Conservation (phyloP, 108 stramenopile species). For the Cyclostephanos invisitatus region DNA sequence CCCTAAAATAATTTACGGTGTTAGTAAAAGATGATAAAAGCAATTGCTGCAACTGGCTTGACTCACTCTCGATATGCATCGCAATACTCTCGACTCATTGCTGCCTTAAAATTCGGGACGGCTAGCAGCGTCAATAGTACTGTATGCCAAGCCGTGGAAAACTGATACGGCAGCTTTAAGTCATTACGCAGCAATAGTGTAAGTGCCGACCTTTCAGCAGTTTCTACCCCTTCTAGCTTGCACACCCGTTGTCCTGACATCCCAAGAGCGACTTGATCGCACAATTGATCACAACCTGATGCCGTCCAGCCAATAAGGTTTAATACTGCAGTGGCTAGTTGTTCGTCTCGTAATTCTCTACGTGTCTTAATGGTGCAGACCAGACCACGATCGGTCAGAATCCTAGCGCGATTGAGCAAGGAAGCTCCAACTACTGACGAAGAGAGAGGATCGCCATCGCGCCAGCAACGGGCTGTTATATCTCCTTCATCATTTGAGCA, state of each 20-base stretch:
- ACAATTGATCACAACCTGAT: constrained; percentile 77
- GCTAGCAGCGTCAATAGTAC: constrained; percentile 89
- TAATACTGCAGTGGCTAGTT: constrained; percentile 68
- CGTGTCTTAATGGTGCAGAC: constrained; percentile 71
- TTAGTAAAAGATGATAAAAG: neutral
- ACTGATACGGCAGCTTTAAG: constrained; percentile 68
- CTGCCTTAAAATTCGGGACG: constrained; percentile 90
- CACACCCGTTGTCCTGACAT: constrained; percentile 22
- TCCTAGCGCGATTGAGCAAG: constrained; percentile 62
- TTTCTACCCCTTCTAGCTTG: constrained; percentile 9
- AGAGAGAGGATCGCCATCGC: constrained; percentile 72
- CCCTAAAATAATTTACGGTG: constrained; percentile 13
- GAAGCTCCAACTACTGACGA: constrained; percentile 59
- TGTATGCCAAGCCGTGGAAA: constrained; percentile 80
- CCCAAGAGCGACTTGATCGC: constrained; percentile 57
- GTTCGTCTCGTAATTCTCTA: constrained; percentile 65
- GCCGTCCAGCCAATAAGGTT: constrained; percentile 70
- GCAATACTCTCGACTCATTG: constrained; percentile 88
- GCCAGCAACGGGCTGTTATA: constrained; percentile 62
- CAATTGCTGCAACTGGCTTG: neutral
- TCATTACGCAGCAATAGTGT: constrained; percentile 71
- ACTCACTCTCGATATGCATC: constrained; percentile 72
- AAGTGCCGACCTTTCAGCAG: constrained; percentile 51
- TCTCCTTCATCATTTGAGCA: constrained; percentile 7
- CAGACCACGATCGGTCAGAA: constrained; percentile 53